Conservation (phyloP, 2,329 filamentous ascomycete genomes). For the Calonectria hawksworthii region DNA sequence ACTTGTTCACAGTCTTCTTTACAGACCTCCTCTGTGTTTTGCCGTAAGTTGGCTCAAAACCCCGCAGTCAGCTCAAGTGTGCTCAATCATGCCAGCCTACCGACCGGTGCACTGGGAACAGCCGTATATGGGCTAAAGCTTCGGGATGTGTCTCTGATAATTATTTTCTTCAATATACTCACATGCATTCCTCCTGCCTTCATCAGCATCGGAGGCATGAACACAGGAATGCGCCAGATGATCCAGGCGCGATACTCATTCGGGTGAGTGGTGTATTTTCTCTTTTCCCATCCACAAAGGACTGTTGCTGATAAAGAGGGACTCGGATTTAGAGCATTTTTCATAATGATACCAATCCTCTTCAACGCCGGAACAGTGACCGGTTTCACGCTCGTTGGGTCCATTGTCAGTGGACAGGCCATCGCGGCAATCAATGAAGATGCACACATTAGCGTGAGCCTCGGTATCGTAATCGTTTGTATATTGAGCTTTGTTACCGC, state of each 20-base stretch:
- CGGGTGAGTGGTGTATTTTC: slow-evolving; percentile 52
- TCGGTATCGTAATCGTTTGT: slow-evolving; percentile 69
- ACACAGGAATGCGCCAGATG: slow-evolving; percentile 71
- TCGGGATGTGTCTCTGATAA: slow-evolving; percentile 68
- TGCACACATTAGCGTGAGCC: slow-evolving; percentile 61
- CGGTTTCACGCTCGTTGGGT: slow-evolving; percentile 70
- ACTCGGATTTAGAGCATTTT: slow-evolving; percentile 55
- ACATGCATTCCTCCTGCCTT: slow-evolving; percentile 69
- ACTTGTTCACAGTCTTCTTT: slow-evolving; percentile 73
- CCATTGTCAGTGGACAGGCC: slow-evolving; percentile 68
- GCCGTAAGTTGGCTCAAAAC: slow-evolving; percentile 60
- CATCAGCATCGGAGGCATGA: slow-evolving; percentile 67
- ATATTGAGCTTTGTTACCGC: slow-evolving; percentile 66
- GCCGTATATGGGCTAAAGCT: slow-evolving; percentile 66
- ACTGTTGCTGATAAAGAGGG: slow-evolving; percentile 20
- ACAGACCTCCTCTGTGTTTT: slow-evolving; percentile 69
- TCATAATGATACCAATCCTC: slow-evolving; percentile 65
- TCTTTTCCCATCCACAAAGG: not conserved
- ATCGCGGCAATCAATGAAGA: slow-evolving; percentile 61
- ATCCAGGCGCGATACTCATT: slow-evolving; percentile 74
- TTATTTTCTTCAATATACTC: slow-evolving; percentile 70
- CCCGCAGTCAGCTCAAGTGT: not conserved
- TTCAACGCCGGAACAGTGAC: slow-evolving; percentile 70
- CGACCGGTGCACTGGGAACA: slow-evolving; percentile 72
- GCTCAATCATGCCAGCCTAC: slow-evolving; percentile 56